A percentile compares a stretch with the other conserved stretches of the same genome.
phyloP scores from a whole-genome alignment of 768 basidiomycete genomes.

The Podaxis sp. region DNA sequence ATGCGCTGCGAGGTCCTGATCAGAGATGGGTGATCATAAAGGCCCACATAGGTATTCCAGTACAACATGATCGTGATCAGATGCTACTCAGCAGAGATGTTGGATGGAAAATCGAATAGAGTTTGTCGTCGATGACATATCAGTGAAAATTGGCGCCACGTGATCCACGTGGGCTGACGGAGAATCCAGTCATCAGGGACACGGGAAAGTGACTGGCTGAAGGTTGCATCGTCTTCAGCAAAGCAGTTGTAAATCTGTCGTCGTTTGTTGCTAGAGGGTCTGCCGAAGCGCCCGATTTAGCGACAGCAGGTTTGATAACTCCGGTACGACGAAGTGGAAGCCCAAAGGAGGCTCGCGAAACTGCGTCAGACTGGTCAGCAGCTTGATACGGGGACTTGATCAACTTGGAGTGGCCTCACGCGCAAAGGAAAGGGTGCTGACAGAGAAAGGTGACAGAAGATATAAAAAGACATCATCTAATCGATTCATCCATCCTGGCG shows the following conservation, averaged over 20 bases:
- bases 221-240: background rate
- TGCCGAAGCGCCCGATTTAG: background rate
- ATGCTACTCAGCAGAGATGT: background rate
- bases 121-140: background rate
- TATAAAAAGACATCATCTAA: constrained; percentile 16
- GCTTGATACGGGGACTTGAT: background rate
- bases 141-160: background rate
- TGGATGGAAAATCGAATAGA: background rate
- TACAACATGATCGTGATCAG: background rate
- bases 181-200: background rate
- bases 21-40: background rate
- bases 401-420: constrained; percentile 5
- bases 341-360: background rate
- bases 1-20: background rate
- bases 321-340: background rate
- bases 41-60: background rate
- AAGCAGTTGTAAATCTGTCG: background rate
- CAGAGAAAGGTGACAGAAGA: background rate
- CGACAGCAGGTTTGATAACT: background rate
- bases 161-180: background rate
- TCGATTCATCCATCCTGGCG: constrained; percentile 23
- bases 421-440: background rate
- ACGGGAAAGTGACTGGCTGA: background rate
- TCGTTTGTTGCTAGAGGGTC: background rate
- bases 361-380: background rate